Evolutionary conservation across 352 stramenopile genomes (phyloP).

Genomic region (Vaucheria bursata): DNA sequence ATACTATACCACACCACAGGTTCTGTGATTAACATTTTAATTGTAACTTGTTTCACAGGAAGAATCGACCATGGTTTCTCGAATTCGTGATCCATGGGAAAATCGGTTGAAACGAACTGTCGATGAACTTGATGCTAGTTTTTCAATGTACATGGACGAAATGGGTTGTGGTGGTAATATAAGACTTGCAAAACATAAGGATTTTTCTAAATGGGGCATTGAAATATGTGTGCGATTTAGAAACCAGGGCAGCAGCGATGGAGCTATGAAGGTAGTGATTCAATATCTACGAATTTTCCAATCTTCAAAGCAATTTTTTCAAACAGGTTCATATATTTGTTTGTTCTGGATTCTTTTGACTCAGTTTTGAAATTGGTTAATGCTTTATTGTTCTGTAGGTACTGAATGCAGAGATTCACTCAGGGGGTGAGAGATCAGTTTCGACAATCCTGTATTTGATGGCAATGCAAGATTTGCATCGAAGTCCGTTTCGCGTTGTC

Average conservation of each 20-base stretch:
- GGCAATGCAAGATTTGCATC: slow-evolving; percentile 54
- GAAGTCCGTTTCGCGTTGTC: slow-evolving; percentile 71
- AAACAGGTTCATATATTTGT: no score
- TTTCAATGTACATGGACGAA: slow-evolving; percentile 48
- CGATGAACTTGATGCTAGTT: slow-evolving; percentile 43
- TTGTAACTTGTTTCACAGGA: no score
- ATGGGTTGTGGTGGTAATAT: slow-evolving; percentile 53
- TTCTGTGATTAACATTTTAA: slow-evolving; percentile 18
- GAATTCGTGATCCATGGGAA: neutral
- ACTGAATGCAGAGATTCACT: slow-evolving; percentile 65
- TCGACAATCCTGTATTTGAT: slow-evolving; percentile 81
- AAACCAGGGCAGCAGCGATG: no score
- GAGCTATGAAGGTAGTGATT: no score
- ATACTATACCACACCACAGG: no score
- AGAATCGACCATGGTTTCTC: neutral
- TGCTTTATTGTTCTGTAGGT: no score
- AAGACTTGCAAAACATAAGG: slow-evolving; percentile 50
- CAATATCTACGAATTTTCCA: no score
- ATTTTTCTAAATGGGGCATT: slow-evolving; percentile 66
- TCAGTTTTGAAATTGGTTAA: no score
- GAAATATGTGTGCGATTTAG: slow-evolving; percentile 71
- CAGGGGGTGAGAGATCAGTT: slow-evolving; percentile 69
- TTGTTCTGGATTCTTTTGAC: no score
- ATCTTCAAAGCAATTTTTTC: no score
- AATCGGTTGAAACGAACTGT: slow-evolving; percentile 46